Base-by-base conservation (phyloP, 345 rosid species). In the Gossypium arboreum region DNA sequence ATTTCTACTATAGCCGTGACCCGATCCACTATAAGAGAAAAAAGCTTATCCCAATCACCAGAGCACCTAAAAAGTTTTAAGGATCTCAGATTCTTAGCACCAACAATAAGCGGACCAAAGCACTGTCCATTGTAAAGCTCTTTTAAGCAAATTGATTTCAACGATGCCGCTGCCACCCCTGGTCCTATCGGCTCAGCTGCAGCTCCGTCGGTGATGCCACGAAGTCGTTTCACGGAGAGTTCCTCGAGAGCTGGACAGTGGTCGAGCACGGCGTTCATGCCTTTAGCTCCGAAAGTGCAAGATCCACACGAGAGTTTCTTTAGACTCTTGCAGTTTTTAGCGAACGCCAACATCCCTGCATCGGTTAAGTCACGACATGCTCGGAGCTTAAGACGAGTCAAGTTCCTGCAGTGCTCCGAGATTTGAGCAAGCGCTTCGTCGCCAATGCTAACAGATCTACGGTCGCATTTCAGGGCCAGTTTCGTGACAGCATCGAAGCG, bases 401-500 rank as follows among this genome's bases (percentile, higher is more conserved):
- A 86, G 80, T 89, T 89, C 56, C 78, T 78, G 81, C 97, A 94
- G 48, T 84, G 80, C n/a, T 63, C 62, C 22, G 98, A 94, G 80
- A 94, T 94, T 17, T 74, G 70, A n/a, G 77, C 63, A 4, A 94
- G 83, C 18, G 97, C 92, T 2, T 88, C 92, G 82, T 94, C 98
- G 27, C 85, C 88, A 73, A 94, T 86, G 56, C 97, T 90, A 1
- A 75, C 75, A 39, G 89, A 88, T 84, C 84, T 92, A 55, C 94
- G 97, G 77, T 92, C 97, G 67, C 97, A 92, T 83, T 88, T 89
- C 74, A 94, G 83, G 4, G 92, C 92, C 2, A 94, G 97, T 77
- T 94, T 94, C 4, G 97, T 91, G 43, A 94, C 97, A 17, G 93
- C 77, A 68, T 94, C 93, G 82, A 90, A 94, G 50, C 98, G 88